Evolutionary conservation across 352 stramenopile species (phyloP).

Genomic region (Peronospora tabacina): DNA sequence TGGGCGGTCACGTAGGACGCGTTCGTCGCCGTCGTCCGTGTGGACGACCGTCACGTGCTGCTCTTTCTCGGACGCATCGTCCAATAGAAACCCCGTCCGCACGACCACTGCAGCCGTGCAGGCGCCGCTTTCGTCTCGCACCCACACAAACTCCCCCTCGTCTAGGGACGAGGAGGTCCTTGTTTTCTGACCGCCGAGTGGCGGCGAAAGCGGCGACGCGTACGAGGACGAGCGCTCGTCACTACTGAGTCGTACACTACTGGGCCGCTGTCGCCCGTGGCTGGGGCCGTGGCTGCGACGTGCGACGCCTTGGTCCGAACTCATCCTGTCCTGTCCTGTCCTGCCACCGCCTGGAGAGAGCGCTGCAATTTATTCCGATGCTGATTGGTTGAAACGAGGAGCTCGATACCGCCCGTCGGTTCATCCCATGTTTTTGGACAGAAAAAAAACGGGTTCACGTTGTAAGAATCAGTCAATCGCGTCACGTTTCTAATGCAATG

Average conservation of each 20-base stretch:
- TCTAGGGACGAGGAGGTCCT: conserved; percentile 19
- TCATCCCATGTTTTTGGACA: too few relatives aligned
- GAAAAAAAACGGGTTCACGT: too few relatives aligned
- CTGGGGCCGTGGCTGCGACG: conserved; percentile 20
- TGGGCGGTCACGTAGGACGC: conserved; percentile 49
- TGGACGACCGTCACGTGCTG: conserved; percentile 69
- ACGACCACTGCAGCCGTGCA: conserved; percentile 56
- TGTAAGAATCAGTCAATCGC: too few relatives aligned
- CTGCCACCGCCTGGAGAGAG: not conserved
- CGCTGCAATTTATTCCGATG: not conserved
- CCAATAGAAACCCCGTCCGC: conserved; percentile 50
- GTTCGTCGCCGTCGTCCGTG: conserved; percentile 77
- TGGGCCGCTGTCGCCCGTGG: conserved; percentile 5
- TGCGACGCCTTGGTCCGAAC: conserved; percentile 11
- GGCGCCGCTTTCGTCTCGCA: conserved; percentile 41
- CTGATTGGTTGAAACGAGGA: not conserved
- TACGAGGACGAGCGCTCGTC: conserved; percentile 10
- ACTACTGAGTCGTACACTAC: conserved; percentile 21
- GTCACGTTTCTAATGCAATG: too few relatives aligned
- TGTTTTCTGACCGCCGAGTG: not conserved
- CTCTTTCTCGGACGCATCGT: conserved; percentile 52
- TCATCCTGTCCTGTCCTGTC: conserved; percentile 10
- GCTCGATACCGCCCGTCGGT: too few relatives aligned
- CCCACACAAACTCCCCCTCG: conserved; percentile 66
- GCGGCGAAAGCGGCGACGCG: conserved; percentile 3